phyloP scores from a whole-genome alignment of 106 monocot genomes.

The Dioscorea zingiberensis region DNA sequence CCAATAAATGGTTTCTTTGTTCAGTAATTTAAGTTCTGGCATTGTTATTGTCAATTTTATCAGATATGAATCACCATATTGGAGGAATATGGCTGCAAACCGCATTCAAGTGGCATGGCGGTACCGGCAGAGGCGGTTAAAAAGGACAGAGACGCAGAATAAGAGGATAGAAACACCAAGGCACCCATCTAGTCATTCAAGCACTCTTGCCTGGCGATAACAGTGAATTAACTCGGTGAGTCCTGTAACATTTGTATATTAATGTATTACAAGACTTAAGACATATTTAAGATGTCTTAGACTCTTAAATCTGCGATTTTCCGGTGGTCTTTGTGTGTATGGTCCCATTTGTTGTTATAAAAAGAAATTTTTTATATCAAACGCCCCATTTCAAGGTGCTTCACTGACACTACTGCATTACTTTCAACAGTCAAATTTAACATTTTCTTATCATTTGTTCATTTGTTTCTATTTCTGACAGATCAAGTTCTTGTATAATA shows the following conservation, averaged over 20 bases:
- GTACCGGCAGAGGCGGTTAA: constrained; percentile 43
- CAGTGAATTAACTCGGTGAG: not conserved
- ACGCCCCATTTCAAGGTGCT: too few relatives aligned
- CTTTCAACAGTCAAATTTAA: too few relatives aligned
- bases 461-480: too few relatives aligned
- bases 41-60: not conserved
- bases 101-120: constrained; percentile 76
- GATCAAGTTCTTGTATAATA: too few relatives aligned
- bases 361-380: too few relatives aligned
- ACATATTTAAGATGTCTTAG: too few relatives aligned
- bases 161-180: constrained; percentile 5
- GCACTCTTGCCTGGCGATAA: not conserved
- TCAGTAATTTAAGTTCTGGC: too few relatives aligned
- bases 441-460: too few relatives aligned
- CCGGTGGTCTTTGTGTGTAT: too few relatives aligned
- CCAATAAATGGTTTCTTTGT: too few relatives aligned
- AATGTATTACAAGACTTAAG: not conserved
- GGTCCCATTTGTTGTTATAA: not conserved
- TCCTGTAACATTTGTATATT: not conserved
- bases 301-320: too few relatives aligned
- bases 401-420: too few relatives aligned
- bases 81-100: constrained; percentile 52
- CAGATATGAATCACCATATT: constrained; percentile 72
- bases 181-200: constrained; percentile 1
- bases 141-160: constrained; percentile 16